Percentiles rank a stretch among this genome's conserved stretches.
Evolutionary conservation across 1,139 yeast species (phyloP).

Genomic region (Fermentozyma sake): DNA sequence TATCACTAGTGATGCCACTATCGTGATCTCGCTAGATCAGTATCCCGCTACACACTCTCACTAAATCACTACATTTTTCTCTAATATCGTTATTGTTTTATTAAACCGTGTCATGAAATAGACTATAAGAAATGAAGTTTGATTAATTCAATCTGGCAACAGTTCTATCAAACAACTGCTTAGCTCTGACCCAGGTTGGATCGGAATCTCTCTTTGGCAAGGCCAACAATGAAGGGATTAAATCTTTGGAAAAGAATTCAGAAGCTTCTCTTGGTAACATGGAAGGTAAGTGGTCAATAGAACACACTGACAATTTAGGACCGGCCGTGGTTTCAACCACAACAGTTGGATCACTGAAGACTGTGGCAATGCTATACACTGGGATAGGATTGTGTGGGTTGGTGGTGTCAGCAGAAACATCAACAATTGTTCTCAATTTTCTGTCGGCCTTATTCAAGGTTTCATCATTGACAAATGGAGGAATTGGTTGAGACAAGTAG

Average conservation of each 20-base stretch:
- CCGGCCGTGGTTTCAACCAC: conserved; percentile 72
- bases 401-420: conserved; percentile 97
- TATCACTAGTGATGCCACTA: too few species aligned
- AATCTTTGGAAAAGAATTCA: conserved; percentile 80
- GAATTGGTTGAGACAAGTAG: conserved; percentile 86
- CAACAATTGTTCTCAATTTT: conserved; percentile 86
- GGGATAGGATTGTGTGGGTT: conserved; percentile 98
- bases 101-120: neutral
- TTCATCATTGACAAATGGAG: conserved; percentile 79
- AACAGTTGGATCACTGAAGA: conserved; percentile 87
- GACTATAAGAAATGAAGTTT: neutral
- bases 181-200: conserved; percentile 90
- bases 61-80: too few species aligned
- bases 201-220: conserved; percentile 77
- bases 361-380: conserved; percentile 84
- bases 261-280: conserved; percentile 95
- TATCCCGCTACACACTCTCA: too few species aligned
- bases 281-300: conserved; percentile 97
- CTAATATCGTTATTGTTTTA: too few species aligned
- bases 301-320: conserved; percentile 83
- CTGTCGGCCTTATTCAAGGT: conserved; percentile 61
- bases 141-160: conserved; percentile 51
- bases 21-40: too few species aligned
- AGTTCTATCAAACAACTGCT: conserved; percentile 75
- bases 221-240: conserved; percentile 82